Evolutionary conservation across 2,329 filamentous ascomycete genomes (phyloP).

Genomic region (Escovopsis sp.): DNA sequence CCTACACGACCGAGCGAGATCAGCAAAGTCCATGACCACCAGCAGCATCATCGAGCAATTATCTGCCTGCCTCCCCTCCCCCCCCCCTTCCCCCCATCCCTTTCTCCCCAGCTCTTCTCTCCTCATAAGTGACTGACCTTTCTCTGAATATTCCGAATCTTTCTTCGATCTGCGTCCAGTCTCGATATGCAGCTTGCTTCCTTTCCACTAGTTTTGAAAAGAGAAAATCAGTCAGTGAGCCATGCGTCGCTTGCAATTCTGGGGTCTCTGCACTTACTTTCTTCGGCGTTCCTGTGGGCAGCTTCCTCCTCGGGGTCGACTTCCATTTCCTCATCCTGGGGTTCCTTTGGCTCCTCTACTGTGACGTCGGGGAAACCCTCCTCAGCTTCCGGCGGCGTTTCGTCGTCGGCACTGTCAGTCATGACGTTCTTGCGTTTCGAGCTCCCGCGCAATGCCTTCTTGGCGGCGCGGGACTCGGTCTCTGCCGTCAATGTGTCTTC

Average conservation of each 20-base stretch:
- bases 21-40: slow-evolving; percentile 3
- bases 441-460: slow-evolving; percentile 26
- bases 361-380: slow-evolving; percentile 20
- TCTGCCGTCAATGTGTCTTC: no score
- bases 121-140: no score
- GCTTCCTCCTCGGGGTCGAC: slow-evolving; percentile 39
- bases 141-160: slow-evolving; percentile 80
- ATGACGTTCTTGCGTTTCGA: slow-evolving; percentile 22
- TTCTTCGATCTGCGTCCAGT: slow-evolving; percentile 67
- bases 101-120: no score
- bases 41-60: slow-evolving; percentile 11
- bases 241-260: neutral
- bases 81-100: no score
- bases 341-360: slow-evolving; percentile 26
- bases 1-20: slow-evolving; percentile 26
- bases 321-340: slow-evolving; percentile 38
- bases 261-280: slow-evolving; percentile 30
- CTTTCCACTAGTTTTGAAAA: slow-evolving; percentile 52
- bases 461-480: slow-evolving; percentile 4
- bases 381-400: slow-evolving; percentile 17
- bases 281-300: slow-evolving; percentile 47
- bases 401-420: slow-evolving; percentile 12
- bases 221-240: slow-evolving; percentile 8
- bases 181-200: slow-evolving; percentile 66
- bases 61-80: no score